Evolutionary conservation across 2,329 filamentous ascomycete species (phyloP), one percentile per base, ranked within the genome.

Genomic region (Ceratocystis diversiconidia): DNA sequence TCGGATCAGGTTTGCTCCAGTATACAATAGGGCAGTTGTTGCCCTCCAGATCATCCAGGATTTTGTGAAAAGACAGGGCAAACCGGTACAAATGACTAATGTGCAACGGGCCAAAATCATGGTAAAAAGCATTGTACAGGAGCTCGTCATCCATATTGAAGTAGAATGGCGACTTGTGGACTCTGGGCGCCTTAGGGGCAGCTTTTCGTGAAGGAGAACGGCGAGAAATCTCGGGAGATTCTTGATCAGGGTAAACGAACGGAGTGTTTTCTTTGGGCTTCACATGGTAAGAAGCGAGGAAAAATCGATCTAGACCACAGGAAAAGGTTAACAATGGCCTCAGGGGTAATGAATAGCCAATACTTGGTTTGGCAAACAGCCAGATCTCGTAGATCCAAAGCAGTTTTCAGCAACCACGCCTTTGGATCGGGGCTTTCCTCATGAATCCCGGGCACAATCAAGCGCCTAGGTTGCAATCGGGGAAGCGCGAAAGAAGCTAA

Each of bases 71-170:
- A 72, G 92, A 87, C 64, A 97, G 89, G 3, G 94, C 92, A 75
- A 97, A 99, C 69, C 94, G 85, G 80, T 97, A 99, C 50, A 99
- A 79, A 75, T 99, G 94, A 30, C 94, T 94, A 70, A 99, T 95
- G 79, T 99, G 94, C 67, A 99, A 80, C 72, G 94, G 94, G 72
- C 94, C 94, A 75, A 99, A 99, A 77, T 99, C 94, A 72, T 95
- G 92, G 77, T 97, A 92, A 77, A 99, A 99, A 41, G 92, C 92
- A 75, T 99, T 99, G 81, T 99, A 99, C 60, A 96, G 82, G 57
- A 99, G 85, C 50, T 81, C 87, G 73, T 95, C 90, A 74, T 99
- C 94, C 70, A 97, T 86, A 62, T 90, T 92, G 76, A 99, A 99
- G 78, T 97, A 99, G 74, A 89, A 92, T 0, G 94, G 94, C 65